Evolutionary conservation across 352 stramenopile genomes (phyloP).

Genomic region (Hyphochytrium catenoides): DNA sequence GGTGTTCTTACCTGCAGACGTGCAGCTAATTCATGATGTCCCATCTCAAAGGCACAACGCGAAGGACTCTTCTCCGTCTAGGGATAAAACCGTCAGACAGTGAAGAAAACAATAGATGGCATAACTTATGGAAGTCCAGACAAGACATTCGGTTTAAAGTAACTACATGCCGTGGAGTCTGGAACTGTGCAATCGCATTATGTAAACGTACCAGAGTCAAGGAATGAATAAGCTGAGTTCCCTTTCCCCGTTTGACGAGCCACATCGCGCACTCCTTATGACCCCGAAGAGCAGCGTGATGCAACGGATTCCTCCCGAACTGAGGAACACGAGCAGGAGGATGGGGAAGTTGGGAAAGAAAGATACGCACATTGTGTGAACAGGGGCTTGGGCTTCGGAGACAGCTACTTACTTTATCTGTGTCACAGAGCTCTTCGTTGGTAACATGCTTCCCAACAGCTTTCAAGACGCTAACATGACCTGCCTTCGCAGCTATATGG

Average conservation of each 20-base stretch:
- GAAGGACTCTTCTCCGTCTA: slow-evolving; percentile 67
- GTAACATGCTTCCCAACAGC: no score
- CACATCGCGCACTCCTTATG: slow-evolving; percentile 56
- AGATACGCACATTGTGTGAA: no score
- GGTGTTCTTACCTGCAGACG: slow-evolving; percentile 21
- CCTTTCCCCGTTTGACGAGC: slow-evolving; percentile 34
- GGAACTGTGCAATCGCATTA: no score
- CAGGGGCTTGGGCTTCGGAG: no score
- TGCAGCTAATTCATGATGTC: slow-evolving; percentile 40
- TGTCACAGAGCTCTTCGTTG: no score
- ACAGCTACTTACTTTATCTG: no score
- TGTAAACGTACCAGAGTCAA: slow-evolving; percentile 38
- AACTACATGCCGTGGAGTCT: no score
- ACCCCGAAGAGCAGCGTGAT: slow-evolving; percentile 41
- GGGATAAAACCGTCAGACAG: no score
- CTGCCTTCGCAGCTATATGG: no score
- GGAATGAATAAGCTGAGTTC: slow-evolving; percentile 36
- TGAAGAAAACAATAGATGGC: slow-evolving; percentile 1
- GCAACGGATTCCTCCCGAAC: slow-evolving; percentile 56
- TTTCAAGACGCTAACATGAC: no score
- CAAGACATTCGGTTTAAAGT: slow-evolving; percentile 2
- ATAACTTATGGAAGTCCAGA: slow-evolving; percentile 4
- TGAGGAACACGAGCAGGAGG: slow-evolving; percentile 10
- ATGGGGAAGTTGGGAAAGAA: no score
- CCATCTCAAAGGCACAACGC: slow-evolving; percentile 53